phyloP scores from a whole-genome alignment of 257 asterid species.

The Penstemon newberryi region DNA sequence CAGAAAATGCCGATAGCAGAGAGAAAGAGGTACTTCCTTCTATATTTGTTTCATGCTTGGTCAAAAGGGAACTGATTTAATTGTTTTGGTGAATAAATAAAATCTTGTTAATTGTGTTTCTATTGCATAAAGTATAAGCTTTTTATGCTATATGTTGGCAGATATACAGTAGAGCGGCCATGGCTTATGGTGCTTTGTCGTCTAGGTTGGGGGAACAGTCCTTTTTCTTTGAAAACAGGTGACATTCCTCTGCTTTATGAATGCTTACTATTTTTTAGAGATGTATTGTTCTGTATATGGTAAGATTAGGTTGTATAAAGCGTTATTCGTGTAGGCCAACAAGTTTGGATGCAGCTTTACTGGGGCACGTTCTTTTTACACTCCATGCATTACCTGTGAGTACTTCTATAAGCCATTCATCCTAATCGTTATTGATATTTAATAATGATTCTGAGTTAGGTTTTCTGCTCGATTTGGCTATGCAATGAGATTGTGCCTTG shows the following conservation, averaged over 20 bases:
- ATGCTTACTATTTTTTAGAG: neutral
- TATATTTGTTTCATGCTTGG: constrained; percentile 5
- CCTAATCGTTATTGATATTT: neutral
- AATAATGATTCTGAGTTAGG: neutral
- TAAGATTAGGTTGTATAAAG: constrained; percentile 17
- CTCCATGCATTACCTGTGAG: constrained; percentile 96
- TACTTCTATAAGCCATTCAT: constrained; percentile 23
- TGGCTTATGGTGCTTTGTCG: constrained; percentile 73
- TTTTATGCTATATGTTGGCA: constrained; percentile 28
- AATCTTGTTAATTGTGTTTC: constrained; percentile 4
- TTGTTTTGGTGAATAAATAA: neutral
- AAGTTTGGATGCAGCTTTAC: constrained; percentile 86
- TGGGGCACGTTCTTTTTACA: constrained; percentile 73
- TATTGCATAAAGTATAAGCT: constrained; percentile 9
- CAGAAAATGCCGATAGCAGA: constrained; percentile 60
- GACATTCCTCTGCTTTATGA: constrained; percentile 23
- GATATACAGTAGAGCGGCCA: constrained; percentile 74
- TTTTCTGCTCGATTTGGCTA: constrained; percentile 13
- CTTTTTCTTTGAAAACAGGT: constrained; percentile 76
- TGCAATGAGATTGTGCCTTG: neutral
- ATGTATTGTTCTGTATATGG: constrained; percentile 13
- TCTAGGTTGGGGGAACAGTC: constrained; percentile 72
- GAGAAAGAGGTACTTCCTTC: constrained; percentile 59
- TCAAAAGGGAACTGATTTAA: neutral
- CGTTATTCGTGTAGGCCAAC: constrained; percentile 61